Evolutionary conservation across 1,284 basidiomycete genomes (phyloP).

Genomic region (Boletus semigastroideus): DNA sequence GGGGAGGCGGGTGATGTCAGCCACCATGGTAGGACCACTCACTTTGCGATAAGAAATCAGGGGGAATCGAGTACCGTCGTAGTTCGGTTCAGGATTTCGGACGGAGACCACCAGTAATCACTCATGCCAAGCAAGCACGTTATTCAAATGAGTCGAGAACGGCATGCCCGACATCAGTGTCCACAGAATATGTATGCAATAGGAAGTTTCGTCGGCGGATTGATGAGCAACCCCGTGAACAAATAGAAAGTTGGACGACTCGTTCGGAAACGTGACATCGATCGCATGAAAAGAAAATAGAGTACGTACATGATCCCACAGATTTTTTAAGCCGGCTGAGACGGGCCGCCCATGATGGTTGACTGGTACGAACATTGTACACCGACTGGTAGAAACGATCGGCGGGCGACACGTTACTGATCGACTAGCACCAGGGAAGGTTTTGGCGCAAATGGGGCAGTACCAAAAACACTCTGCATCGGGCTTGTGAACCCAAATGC

Average conservation of each 20-base stretch:
- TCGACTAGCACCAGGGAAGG: conserved; percentile 31
- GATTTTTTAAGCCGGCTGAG: conserved; percentile 40
- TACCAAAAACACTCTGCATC: conserved; percentile 30
- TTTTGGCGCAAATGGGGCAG: conserved; percentile 18
- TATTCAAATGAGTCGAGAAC: too few species aligned
- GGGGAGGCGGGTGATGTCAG: too few species aligned
- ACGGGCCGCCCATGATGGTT: conserved; percentile 54
- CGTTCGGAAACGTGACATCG: conserved; percentile 1
- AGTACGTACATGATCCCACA: conserved; percentile 60
- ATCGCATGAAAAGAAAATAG: neutral
- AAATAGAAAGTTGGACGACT: conserved; percentile 49
- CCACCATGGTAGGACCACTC: too few species aligned
- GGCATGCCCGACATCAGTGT: conserved; percentile 13
- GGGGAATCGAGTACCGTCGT: too few species aligned
- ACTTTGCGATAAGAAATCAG: too few species aligned
- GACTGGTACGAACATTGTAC: conserved; percentile 52
- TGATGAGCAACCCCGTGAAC: conserved; percentile 53
- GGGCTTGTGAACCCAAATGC: conserved; percentile 32
- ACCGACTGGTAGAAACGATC: conserved; percentile 60
- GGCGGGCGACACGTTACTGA: conserved; percentile 42
- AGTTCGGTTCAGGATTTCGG: too few species aligned
- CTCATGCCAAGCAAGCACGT: too few species aligned
- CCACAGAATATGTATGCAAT: conserved; percentile 18
- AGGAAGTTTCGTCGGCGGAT: conserved; percentile 10
- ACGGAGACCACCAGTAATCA: too few species aligned